Conservation (phyloP, 1,284 basidiomycete species). For the Schizophyllum amplum region DNA sequence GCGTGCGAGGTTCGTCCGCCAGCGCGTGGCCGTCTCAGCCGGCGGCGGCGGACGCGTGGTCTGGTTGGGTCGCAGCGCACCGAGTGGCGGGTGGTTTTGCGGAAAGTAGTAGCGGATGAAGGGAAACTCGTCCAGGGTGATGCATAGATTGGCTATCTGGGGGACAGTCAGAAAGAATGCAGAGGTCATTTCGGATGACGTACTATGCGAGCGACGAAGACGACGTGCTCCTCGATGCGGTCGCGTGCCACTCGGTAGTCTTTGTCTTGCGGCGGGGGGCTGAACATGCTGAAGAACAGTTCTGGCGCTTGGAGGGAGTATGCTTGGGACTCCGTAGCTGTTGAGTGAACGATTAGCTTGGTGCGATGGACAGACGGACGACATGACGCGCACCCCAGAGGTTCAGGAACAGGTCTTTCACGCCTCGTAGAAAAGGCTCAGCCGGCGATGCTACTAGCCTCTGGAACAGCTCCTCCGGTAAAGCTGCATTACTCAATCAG, state of each 20-base stretch:
- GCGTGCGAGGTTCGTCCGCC: conserved; percentile 68
- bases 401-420: conserved; percentile 85
- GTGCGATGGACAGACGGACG: conserved; percentile 1
- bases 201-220: conserved; percentile 65
- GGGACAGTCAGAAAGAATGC: conserved; percentile 5
- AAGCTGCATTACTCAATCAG: conserved; percentile 31
- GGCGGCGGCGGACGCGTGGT: conserved; percentile 57
- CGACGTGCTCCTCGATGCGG: conserved; percentile 77
- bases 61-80: conserved; percentile 66
- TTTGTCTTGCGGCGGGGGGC: conserved; percentile 65
- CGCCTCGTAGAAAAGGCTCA: conserved; percentile 58
- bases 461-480: conserved; percentile 70
- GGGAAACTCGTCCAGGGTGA: conserved; percentile 90
- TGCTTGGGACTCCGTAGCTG: conserved; percentile 77
- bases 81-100: conserved; percentile 76
- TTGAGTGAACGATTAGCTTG: conserved; percentile 2
- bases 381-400: conserved; percentile 63
- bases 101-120: conserved; percentile 93
- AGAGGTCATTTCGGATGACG: conserved; percentile 18
- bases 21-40: conserved; percentile 50
- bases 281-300: conserved; percentile 82
- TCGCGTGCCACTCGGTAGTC: conserved; percentile 52
- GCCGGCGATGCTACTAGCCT: conserved; percentile 65
- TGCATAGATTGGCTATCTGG: conserved; percentile 86
- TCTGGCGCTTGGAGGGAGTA: conserved; percentile 74